Evolutionary conservation across 306 rosid species (phyloP).

Genomic region (Castanospermum australe): DNA sequence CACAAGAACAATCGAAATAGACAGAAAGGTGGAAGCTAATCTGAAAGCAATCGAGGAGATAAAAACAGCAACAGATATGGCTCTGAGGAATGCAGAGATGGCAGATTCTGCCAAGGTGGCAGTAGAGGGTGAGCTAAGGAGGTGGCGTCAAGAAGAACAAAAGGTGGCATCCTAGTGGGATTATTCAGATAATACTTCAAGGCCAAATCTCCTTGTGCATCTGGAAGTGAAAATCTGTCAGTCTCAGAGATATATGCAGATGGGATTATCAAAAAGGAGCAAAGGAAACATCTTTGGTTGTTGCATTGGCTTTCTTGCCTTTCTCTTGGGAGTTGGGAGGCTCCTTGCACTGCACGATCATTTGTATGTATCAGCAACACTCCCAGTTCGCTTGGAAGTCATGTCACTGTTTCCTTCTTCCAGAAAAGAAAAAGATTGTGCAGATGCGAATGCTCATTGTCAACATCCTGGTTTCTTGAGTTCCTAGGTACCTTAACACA

Average conservation of each 20-base stretch:
- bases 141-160: constrained; percentile 63
- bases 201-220: constrained; percentile 14
- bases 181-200: constrained; percentile 15
- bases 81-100: constrained; percentile 72
- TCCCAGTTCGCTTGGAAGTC: neutral
- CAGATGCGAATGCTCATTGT: constrained; percentile 29
- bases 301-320: constrained; percentile 17
- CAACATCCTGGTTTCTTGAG: neutral
- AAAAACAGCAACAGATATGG: constrained; percentile 75
- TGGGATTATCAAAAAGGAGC: neutral
- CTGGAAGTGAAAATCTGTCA: neutral
- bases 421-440: neutral
- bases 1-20: constrained; percentile 50
- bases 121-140: constrained; percentile 67
- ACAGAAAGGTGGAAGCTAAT: constrained; percentile 62
- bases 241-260: neutral
- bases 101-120: constrained; percentile 70
- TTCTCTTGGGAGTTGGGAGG: constrained; percentile 8
- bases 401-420: neutral
- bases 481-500: neutral
- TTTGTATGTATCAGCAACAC: neutral
- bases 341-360: constrained; percentile 22
- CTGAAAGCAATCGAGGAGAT: constrained; percentile 79
- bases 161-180: constrained; percentile 20
- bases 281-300: neutral